Conservation (phyloP, 2,329 filamentous ascomycete species). For the Fusarium pininemorale region DNA sequence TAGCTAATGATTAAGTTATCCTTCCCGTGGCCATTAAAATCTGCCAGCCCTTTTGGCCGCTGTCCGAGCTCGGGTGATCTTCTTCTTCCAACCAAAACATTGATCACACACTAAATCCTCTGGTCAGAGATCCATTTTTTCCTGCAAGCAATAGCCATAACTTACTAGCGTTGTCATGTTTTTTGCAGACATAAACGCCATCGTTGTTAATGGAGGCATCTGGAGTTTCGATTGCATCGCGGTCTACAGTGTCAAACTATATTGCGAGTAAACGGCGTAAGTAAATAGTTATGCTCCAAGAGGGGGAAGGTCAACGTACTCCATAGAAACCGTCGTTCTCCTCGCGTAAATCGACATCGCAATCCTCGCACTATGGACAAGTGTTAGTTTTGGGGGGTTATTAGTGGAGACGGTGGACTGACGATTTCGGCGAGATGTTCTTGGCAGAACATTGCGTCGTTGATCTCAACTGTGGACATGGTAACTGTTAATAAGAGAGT, state of each 20-base stretch:
- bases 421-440: neutral
- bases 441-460: neutral
- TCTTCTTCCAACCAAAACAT: neutral
- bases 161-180: neutral
- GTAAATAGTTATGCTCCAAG: fast-evolving
- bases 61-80: fast-evolving
- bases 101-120: fast-evolving
- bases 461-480: neutral
- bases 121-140: neutral
- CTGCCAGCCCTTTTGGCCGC: neutral
- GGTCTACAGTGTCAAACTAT: neutral
- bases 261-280: fast-evolving
- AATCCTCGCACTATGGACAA: neutral
- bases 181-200: neutral
- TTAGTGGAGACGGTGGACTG: fast-evolving
- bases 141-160: too few species aligned
- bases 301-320: neutral
- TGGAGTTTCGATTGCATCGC: neutral
- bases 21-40: fast-evolving
- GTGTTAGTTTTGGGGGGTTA: neutral
- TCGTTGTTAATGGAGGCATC: fast-evolving
- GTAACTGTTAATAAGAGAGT: fast-evolving
- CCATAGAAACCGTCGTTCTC: neutral
- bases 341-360: neutral
- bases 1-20: fast-evolving